These are phyloP conservation scores for Spathaspora hagerdaliae DNA, from an alignment of 805 yeast genomes.

Conservation along the genomic window DNA sequence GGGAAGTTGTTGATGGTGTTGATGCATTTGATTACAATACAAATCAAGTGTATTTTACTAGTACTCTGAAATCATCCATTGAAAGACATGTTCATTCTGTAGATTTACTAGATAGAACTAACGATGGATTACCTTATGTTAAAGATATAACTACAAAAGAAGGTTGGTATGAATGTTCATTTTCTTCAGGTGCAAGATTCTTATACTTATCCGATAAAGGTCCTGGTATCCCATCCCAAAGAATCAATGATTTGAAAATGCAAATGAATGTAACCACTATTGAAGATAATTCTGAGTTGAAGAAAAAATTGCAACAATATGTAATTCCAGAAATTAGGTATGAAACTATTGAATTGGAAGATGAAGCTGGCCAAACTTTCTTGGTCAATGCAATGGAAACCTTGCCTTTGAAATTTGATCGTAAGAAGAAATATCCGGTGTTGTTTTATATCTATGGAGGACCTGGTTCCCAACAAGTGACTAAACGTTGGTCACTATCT, in stretches of 20 bases:
- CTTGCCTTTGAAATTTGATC: conserved; percentile 69
- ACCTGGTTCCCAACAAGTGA: conserved; percentile 86
- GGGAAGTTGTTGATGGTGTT: conserved; percentile 83
- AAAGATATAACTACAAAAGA: conserved; percentile 36
- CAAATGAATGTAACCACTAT: conserved; percentile 36
- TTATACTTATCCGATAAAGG: conserved; percentile 70
- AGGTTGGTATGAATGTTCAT: conserved; percentile 69
- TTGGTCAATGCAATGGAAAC: conserved; percentile 70
- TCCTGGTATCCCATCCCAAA: conserved; percentile 77
- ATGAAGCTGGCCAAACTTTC: conserved; percentile 42
- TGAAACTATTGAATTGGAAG: conserved; percentile 50
- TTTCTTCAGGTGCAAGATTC: conserved; percentile 76
- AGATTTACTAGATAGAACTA: conserved; percentile 36
- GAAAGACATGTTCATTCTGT: conserved; percentile 84
- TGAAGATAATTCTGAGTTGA: conserved; percentile 45
- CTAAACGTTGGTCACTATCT: conserved; percentile 51
- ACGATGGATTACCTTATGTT: conserved; percentile 48
- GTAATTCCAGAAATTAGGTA: conserved; percentile 54
- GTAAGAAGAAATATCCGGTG: conserved; percentile 67
- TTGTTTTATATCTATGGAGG: conserved; percentile 93
- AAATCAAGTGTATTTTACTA: conserved; percentile 54
- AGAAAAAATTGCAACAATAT: conserved; percentile 35
- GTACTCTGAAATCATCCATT: conserved; percentile 72
- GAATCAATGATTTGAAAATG: conserved; percentile 45
- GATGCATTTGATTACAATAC: conserved; percentile 51